Conservation (phyloP, 1,284 basidiomycete genomes). For the Tilletia indica region DNA sequence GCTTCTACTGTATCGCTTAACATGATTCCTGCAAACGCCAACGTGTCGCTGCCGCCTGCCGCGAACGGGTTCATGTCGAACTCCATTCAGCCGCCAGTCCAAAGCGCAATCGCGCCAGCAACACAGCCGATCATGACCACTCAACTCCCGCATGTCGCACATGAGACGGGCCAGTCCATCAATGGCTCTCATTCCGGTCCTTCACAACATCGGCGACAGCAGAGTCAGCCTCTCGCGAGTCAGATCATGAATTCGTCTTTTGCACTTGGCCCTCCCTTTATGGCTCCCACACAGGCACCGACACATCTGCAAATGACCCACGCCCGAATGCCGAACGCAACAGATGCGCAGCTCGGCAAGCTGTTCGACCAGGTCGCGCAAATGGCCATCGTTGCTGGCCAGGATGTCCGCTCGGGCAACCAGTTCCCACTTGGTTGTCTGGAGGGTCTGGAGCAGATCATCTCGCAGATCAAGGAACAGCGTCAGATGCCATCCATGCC, state of each 20-base stretch:
- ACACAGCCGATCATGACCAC: slow-evolving; percentile 15
- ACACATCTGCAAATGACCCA: slow-evolving; percentile 6
- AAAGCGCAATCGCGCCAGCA: neutral
- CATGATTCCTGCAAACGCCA: neutral
- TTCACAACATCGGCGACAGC: slow-evolving; percentile 9
- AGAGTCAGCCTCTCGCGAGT: slow-evolving; percentile 1
- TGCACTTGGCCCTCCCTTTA: slow-evolving; percentile 3
- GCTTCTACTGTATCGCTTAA: neutral
- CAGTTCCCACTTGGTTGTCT: neutral
- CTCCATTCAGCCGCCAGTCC: neutral
- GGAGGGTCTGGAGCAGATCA: neutral
- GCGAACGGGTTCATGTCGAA: neutral
- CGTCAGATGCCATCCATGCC: neutral
- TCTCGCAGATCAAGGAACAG: neutral
- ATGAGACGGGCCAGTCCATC: neutral
- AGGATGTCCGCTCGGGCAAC: neutral
- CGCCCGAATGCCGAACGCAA: neutral
- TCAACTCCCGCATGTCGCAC: slow-evolving; percentile 3
- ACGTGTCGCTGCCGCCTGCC: neutral
- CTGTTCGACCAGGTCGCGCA: slow-evolving; percentile 2
- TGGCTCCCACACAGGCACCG: neutral
- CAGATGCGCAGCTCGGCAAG: neutral
- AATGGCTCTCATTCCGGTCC: neutral
- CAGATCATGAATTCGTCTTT: neutral
- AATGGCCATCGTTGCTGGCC: neutral